Evolutionary conservation across 495 filamentous ascomycete species (phyloP), one percentile per base, ranked within the genome.

Genomic region (Amorphotheca resinae): DNA sequence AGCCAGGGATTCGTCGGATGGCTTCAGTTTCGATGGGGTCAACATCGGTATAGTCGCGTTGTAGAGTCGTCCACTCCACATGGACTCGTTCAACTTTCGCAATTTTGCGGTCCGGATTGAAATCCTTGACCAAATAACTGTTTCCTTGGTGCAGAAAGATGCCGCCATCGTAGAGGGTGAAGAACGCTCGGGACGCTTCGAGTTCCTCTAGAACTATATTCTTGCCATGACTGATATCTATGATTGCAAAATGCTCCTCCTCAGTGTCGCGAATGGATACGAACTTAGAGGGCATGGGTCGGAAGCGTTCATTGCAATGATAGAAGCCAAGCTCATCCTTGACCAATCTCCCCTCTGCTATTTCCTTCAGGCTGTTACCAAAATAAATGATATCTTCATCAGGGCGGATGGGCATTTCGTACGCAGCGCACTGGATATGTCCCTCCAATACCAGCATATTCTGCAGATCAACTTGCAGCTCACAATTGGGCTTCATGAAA

Each of bases 81-180:
- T 82, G 77, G n/a, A 96, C 89, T 40, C 73, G 73, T 45, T 74
- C 72, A 2, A 76, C 72, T 33, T 61, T 64, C 0, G 88, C 88
- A 42, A 93, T 76, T 48, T 73, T 75, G 41, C 71, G 70, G 25
- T 89, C 82, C 12, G 80, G 77, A 54, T 78, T 80, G 56, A 96
- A 83, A 53, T 95, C 85, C 51, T 84, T 80, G 41, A 99, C 82
- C 1, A 99, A 74, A 59, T 93, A 99, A 1, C 79, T 91, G 44
- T 76, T 73, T 41, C 91, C 91, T 67, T 95, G 88, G 59, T 96
- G 93, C 4, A 96, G 73, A 70, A 94, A 99, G 49, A 99, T 95
- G 42, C 84, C 91, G 21, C 93, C 91, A 66, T 96, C 89, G 58
- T 96, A 96, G 50, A 96, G 76, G 31, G 87, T 93, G 63, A 96